Evolutionary conservation across 805 yeast genomes (phyloP).

Genomic region (Nakazawaea wyomingensis): DNA sequence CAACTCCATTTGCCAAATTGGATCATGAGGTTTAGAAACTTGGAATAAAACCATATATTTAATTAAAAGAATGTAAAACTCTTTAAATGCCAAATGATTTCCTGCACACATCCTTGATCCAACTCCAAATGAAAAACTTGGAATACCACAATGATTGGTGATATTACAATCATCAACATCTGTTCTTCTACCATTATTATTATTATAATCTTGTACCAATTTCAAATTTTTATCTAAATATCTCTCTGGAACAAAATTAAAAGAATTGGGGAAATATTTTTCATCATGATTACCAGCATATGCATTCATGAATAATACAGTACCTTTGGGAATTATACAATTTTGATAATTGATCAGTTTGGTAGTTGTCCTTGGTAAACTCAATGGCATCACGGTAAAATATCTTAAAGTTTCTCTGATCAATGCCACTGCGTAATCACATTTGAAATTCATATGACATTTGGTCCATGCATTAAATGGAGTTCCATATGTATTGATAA

Average conservation of each 20-base stretch:
- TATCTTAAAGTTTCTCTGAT: constrained; percentile 57
- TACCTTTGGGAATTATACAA: constrained; percentile 46
- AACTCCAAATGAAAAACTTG: constrained; percentile 58
- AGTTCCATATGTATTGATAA: constrained; percentile 30
- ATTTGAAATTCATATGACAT: constrained; percentile 25
- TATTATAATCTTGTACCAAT: constrained; percentile 7
- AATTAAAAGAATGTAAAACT: constrained; percentile 53
- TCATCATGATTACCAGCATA: constrained; percentile 68
- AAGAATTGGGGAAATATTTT: constrained; percentile 35
- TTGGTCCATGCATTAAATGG: constrained; percentile 31
- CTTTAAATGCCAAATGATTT: constrained; percentile 55
- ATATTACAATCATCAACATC: constrained; percentile 4
- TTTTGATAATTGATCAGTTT: constrained; percentile 37
- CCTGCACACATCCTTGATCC: constrained; percentile 77
- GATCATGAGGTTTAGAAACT: constrained; percentile 36
- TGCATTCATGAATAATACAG: constrained; percentile 59
- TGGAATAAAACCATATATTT: constrained; percentile 49
- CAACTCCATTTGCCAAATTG: constrained; percentile 30
- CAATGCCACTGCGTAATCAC: constrained; percentile 52
- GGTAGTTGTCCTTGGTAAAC: constrained; percentile 60
- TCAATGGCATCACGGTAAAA: constrained; percentile 62
- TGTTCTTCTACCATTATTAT: constrained; percentile 5
- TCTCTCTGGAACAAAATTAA: constrained; percentile 46
- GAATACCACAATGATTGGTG: constrained; percentile 14
- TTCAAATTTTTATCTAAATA: constrained; percentile 32